Percentiles rank a stretch among this genome's conserved stretches.
phyloP scores from a whole-genome alignment of 2,329 filamentous ascomycete genomes.

The Davidsoniella neocaledoniae region DNA sequence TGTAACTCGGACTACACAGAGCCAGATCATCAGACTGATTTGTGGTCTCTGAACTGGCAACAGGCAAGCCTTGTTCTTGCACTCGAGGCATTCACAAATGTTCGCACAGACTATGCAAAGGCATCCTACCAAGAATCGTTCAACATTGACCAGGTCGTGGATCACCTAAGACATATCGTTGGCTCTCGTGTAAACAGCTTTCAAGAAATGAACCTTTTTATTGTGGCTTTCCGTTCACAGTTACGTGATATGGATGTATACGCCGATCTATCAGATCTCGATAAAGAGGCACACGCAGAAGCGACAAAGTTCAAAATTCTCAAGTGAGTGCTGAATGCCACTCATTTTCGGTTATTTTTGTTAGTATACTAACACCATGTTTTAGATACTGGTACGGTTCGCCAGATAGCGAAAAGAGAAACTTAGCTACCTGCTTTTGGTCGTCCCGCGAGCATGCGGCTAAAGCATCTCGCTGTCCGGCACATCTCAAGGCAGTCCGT shows the following conservation, averaged over 20 bases:
- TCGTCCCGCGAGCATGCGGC: slow-evolving; percentile 41
- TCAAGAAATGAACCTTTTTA: slow-evolving; percentile 54
- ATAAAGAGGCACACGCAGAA: slow-evolving; percentile 65
- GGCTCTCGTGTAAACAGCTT: slow-evolving; percentile 32
- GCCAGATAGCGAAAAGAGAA: slow-evolving; percentile 51
- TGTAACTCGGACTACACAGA: slow-evolving; percentile 64
- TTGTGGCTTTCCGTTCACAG: slow-evolving; percentile 67
- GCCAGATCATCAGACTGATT: slow-evolving; percentile 52
- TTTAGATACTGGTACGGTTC: slow-evolving; percentile 72
- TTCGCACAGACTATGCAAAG: slow-evolving; percentile 58
- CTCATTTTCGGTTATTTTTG: no score
- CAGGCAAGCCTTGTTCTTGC: slow-evolving; percentile 56
- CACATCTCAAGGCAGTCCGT: slow-evolving; percentile 48
- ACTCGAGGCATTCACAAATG: slow-evolving; percentile 44
- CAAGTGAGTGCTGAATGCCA: slow-evolving; percentile 35
- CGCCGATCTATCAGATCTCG: slow-evolving; percentile 51
- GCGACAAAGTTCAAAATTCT: slow-evolving; percentile 68
- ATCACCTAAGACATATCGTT: slow-evolving; percentile 29
- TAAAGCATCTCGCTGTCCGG: slow-evolving; percentile 41
- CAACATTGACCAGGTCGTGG: slow-evolving; percentile 55
- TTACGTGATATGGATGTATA: slow-evolving; percentile 52
- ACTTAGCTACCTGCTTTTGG: slow-evolving; percentile 69
- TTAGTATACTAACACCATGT: slow-evolving; percentile 4
- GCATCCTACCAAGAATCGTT: slow-evolving; percentile 57
- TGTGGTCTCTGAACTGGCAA: slow-evolving; percentile 46